Base-by-base conservation (phyloP, 1,284 basidiomycete species). In the Omphalotus olearius region DNA sequence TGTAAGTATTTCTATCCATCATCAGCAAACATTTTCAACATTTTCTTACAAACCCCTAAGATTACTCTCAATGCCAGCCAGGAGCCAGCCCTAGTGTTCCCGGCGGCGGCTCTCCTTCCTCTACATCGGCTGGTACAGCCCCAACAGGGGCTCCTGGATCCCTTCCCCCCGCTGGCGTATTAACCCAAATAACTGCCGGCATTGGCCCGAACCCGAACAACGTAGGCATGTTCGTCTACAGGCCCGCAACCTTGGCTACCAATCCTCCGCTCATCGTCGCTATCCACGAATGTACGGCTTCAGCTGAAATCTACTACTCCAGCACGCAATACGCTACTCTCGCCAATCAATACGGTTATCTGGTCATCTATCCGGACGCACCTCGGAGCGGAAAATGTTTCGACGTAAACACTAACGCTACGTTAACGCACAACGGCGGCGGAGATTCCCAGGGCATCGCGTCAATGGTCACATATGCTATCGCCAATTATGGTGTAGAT, bases 401-500 rank as follows among this genome's bases (percentile, higher is more conserved):
- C 74, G 80, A 82, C 58, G 79, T 82, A 20, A 67, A 72, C 57
- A 72, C 71, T 40, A 69, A 62, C 52, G 74, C 62, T 30, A 80
- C 79, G 4, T 69, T 82, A 54, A 78, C 73, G 17, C 79, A 80
- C 60, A 68, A 82, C 61, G 70, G 63, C 10, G 78, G 79, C 13
- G 72, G 78, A 36, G 79, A 81, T 63, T 80, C 78, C 9, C 67
- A 75, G 45, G 77, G 68, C 7, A 80, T 82, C 56, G 75, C 71
- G 1, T 74, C 67, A 13, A 70, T 71, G 59, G 71, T 76, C 16
- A 67, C 70, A 36, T 81, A 73, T 59, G 74, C 79, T 23, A 77
- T 81, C 48, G 40, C 64, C 20, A 78, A 68, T 60, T 78, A 68
- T 55, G 70, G 70, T 38, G 76, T 78, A 43, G 72, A 79, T 57